Conservation (phyloP, 768 basidiomycete species). For the Rossbeevera mucosa region DNA sequence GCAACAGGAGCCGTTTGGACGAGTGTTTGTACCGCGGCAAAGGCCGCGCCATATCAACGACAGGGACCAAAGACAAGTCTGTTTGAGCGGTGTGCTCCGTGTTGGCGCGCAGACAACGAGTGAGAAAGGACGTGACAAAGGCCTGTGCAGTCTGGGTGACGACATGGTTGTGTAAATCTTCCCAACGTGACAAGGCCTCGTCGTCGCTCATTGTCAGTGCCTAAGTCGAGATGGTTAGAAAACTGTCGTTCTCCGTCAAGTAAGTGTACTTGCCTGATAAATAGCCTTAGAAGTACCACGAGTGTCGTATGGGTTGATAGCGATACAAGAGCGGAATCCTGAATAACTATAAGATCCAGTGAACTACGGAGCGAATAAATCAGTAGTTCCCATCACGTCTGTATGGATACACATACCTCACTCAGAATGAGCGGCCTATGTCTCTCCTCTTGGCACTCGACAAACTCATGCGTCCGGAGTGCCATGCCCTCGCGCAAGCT, state of each 20-base stretch:
- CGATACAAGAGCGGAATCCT: conserved; percentile 82
- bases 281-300: conserved; percentile 84
- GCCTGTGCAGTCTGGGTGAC: conserved; percentile 82
- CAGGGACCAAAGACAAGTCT: conserved; percentile 33
- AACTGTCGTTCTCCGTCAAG: background rate
- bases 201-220: conserved; percentile 76
- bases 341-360: conserved; percentile 84
- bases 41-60: conserved; percentile 46
- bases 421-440: conserved; percentile 72
- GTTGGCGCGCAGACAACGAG: conserved; percentile 66
- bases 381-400: background rate
- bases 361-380: conserved; percentile 43
- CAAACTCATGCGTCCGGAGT: conserved; percentile 72
- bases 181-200: conserved; percentile 73
- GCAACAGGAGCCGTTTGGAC: conserved; percentile 56
- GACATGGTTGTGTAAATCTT: conserved; percentile 83
- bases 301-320: conserved; percentile 82
- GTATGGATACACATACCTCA: conserved; percentile 46
- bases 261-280: conserved; percentile 34
- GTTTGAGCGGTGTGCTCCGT: conserved; percentile 51
- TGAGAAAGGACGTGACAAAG: conserved; percentile 77
- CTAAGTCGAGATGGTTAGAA: conserved; percentile 15
- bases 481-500: conserved; percentile 89
- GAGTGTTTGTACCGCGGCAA: conserved; percentile 66
- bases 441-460: conserved; percentile 74